Percentiles rank a stretch among this genome's conserved stretches.
Evolutionary conservation across 108 stramenopile species (phyloP).

Genomic region (Fistulifera solaris): DNA sequence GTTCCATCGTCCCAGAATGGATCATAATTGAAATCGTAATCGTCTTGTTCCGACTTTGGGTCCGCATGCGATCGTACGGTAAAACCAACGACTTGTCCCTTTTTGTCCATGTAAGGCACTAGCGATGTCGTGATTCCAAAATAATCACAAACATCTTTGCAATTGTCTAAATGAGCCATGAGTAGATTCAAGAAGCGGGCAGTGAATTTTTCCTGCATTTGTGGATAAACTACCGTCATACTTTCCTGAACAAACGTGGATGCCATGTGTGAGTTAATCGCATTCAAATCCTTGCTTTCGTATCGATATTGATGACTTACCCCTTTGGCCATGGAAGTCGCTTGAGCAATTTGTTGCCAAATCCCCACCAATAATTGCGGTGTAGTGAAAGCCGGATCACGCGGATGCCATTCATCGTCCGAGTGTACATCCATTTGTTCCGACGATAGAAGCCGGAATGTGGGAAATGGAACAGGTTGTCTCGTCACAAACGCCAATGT

Average conservation of each 20-base stretch:
- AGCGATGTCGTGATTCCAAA: conserved; percentile 69
- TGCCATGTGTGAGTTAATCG: background rate
- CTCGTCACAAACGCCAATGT: too few relatives aligned
- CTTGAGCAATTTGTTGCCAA: conserved; percentile 59
- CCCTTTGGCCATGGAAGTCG: conserved; percentile 41
- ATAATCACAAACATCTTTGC: conserved; percentile 81
- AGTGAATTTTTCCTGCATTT: conserved; percentile 42
- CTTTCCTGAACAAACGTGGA: conserved; percentile 22
- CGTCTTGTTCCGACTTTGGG: conserved; percentile 15
- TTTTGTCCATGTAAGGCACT: conserved; percentile 26
- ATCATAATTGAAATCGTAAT: conserved; percentile 59
- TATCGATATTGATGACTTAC: conserved; percentile 20
- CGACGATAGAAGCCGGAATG: too few relatives aligned
- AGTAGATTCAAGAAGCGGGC: conserved; percentile 47
- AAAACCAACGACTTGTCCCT: conserved; percentile 41
- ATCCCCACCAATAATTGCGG: conserved; percentile 56
- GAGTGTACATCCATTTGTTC: background rate
- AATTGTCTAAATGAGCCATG: conserved; percentile 70
- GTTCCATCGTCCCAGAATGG: conserved; percentile 84
- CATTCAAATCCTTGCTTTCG: background rate
- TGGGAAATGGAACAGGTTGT: too few relatives aligned
- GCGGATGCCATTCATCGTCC: conserved; percentile 25
- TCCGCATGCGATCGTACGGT: conserved; percentile 63
- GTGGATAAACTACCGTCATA: conserved; percentile 57
- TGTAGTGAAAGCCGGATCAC: conserved; percentile 48